A percentile compares a stretch with the other conserved stretches of the same genome.
phyloP scores from a whole-genome alignment of 306 rosid genomes.

The Begonia loranthoides region DNA sequence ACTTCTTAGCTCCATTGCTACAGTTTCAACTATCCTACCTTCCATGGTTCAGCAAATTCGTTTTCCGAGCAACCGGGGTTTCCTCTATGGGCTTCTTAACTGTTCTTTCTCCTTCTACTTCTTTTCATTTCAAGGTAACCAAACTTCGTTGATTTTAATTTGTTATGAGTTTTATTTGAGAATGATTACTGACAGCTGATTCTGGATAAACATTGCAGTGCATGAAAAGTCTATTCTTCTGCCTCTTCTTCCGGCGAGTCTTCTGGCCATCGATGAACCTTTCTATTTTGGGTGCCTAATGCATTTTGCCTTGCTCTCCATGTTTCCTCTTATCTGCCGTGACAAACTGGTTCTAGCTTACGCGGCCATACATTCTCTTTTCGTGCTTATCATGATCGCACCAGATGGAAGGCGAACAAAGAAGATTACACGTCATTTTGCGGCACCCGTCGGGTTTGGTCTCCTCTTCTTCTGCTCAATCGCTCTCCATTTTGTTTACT shows the following conservation, averaged over 20 bases:
- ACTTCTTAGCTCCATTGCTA: slow-evolving; percentile 53
- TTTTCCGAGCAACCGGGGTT: slow-evolving; percentile 61
- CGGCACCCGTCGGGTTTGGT: slow-evolving; percentile 14
- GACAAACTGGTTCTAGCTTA: slow-evolving; percentile 60
- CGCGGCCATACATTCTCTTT: slow-evolving; percentile 39
- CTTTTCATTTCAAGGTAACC: slow-evolving; percentile 84
- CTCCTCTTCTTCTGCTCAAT: slow-evolving; percentile 20
- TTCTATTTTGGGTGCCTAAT: slow-evolving; percentile 39
- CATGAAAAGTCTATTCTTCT: slow-evolving; percentile 87
- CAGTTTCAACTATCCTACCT: slow-evolving; percentile 62
- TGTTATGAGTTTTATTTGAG: background rate
- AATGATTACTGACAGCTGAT: no score
- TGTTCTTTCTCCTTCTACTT: slow-evolving; percentile 75
- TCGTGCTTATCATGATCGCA: slow-evolving; percentile 27
- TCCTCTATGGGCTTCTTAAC: slow-evolving; percentile 70
- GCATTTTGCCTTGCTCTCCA: slow-evolving; percentile 55
- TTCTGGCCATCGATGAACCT: slow-evolving; percentile 75
- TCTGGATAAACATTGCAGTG: slow-evolving; percentile 30
- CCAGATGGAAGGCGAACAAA: slow-evolving; percentile 18
- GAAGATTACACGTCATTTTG: slow-evolving; percentile 15
- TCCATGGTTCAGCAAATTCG: slow-evolving; percentile 81
- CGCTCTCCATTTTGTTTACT: slow-evolving; percentile 67
- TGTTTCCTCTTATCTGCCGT: slow-evolving; percentile 68
- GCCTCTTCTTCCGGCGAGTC: slow-evolving; percentile 82
- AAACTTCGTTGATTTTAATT: background rate